These are phyloP conservation scores for Decorospora gaudefroyi DNA, from an alignment of 2,329 filamentous ascomycete genomes.

Conservation along the genomic window DNA sequence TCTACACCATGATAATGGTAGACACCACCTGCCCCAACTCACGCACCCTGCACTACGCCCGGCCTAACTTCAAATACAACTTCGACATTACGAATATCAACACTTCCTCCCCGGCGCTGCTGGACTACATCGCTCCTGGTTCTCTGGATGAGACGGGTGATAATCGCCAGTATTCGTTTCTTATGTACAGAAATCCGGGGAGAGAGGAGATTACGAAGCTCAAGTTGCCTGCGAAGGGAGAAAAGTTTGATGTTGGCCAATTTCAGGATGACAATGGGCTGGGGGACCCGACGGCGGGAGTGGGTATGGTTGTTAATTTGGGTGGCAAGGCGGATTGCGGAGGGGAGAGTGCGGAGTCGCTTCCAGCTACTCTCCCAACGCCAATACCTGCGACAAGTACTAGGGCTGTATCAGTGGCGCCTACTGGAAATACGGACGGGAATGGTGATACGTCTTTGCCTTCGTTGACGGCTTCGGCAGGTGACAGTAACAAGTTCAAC, in stretches of 20 bases:
- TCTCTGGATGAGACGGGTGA: slow-evolving; percentile 39
- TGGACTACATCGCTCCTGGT: slow-evolving; percentile 41
- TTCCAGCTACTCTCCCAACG: slow-evolving; percentile 12
- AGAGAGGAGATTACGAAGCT: slow-evolving; percentile 26
- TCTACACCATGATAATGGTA: slow-evolving; percentile 41
- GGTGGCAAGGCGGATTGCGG: slow-evolving; percentile 31
- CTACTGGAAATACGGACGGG: not conserved
- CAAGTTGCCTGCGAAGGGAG: slow-evolving; percentile 33
- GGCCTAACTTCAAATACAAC: slow-evolving; percentile 40
- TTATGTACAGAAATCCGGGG: slow-evolving; percentile 40
- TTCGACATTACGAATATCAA: slow-evolving; percentile 35
- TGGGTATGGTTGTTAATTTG: slow-evolving; percentile 44
- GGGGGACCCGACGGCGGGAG: slow-evolving; percentile 33
- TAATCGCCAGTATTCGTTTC: slow-evolving; percentile 39
- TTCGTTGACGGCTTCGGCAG: slow-evolving; percentile 1
- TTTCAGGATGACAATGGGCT: slow-evolving; percentile 42
- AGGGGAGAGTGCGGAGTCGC: slow-evolving; percentile 8
- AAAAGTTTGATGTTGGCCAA: slow-evolving; percentile 33
- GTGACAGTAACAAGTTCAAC: not conserved
- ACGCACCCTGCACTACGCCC: slow-evolving; percentile 39
- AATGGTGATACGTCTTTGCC: not conserved
- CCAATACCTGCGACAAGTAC: slow-evolving; percentile 7
- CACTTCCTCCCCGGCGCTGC: slow-evolving; percentile 19
- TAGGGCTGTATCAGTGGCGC: not conserved
- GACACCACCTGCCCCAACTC: slow-evolving; percentile 40